Base-by-base conservation (phyloP, 2,329 filamentous ascomycete species). In the Epichloe coenophiala region DNA sequence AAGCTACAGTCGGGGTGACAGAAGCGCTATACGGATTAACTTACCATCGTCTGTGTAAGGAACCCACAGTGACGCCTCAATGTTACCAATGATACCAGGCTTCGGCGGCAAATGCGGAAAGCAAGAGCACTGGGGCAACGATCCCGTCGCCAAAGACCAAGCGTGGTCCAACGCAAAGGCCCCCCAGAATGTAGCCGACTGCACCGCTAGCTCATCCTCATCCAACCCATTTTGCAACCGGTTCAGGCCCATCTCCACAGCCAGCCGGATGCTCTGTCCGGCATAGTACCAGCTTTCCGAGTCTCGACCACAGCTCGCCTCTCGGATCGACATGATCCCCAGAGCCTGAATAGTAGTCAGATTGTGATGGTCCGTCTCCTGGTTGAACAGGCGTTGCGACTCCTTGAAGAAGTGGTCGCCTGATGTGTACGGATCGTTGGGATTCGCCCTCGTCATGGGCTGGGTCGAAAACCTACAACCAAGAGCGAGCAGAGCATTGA, bases 401-500 rank as follows among this genome's bases (percentile, higher is more conserved):
- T 89, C 84, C 48, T 78, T 77, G 63, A 87, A 88, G 65, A 88
- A 89, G 60, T 86, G 78, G 54, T 88, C 81, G 4, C 85, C 84
- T 1, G 83, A 81, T 0, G 81, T 80, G 51, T 76, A 75, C 3
- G 81, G 74, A 58, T 86, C 76, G 56, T 72, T 68, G 0, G 79
- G 75, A 51, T 82, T 73, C n/a, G 74, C 76, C 39, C 83, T 76
- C 11, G 81, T 83, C 59, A 74, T 75, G 17, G 77, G 76, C 37
- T 81, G 77, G 48, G 76, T 79, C 1, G 84, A 87, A 57, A 85
- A 83, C 47, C 82, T 78, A 58, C 83, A 86, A 2, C 80, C 82
- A 35, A 84, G 68, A 9, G 83, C 78, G 2, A 83, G 70, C 31
- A 85, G 68, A 4, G 80, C 79, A 53, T 85, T 86, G 47, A 84